phyloP scores from a whole-genome alignment of 2,329 filamentous ascomycete genomes.

The Apiospora malaysiana region DNA sequence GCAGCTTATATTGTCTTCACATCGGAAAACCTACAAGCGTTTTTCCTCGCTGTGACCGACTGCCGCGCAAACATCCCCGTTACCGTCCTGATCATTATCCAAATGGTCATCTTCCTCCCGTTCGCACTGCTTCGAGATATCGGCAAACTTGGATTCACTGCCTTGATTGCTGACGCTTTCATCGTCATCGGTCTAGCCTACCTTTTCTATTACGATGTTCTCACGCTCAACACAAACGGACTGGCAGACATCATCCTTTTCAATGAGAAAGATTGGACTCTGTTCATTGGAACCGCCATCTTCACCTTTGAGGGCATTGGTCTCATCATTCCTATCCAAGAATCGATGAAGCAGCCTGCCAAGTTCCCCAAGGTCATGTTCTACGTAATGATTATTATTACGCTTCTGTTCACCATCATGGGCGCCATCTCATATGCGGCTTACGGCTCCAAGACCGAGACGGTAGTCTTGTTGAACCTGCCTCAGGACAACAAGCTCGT shows the following conservation, averaged over 20 bases:
- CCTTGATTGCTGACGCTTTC: constrained; percentile 90
- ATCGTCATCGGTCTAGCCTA: constrained; percentile 92
- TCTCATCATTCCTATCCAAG: constrained; percentile 96
- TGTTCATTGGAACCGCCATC: constrained; percentile 98
- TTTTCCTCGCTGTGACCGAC: constrained; percentile 88
- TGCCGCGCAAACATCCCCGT: constrained; percentile 87
- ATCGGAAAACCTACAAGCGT: constrained; percentile 92
- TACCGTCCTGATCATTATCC: constrained; percentile 88
- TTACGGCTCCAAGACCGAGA: constrained; percentile 94
- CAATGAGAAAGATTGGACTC: constrained; percentile 90
- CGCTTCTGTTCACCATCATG: constrained; percentile 86
- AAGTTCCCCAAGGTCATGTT: constrained; percentile 91
- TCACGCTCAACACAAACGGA: constrained; percentile 78
- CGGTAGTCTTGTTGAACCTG: constrained; percentile 93
- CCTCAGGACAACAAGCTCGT: constrained; percentile 95
- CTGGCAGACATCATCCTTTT: constrained; percentile 88
- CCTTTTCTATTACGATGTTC: constrained; percentile 92
- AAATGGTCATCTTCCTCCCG: constrained; percentile 93
- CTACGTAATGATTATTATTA: constrained; percentile 94
- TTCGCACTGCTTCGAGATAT: constrained; percentile 95
- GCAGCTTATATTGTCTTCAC: constrained; percentile 97
- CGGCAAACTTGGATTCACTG: constrained; percentile 94
- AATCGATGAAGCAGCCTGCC: constrained; percentile 89
- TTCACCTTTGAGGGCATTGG: constrained; percentile 99
- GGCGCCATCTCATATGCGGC: constrained; percentile 95